phyloP scores from a whole-genome alignment of 495 filamentous ascomycete species.

The Daldinia caldariorum region DNA sequence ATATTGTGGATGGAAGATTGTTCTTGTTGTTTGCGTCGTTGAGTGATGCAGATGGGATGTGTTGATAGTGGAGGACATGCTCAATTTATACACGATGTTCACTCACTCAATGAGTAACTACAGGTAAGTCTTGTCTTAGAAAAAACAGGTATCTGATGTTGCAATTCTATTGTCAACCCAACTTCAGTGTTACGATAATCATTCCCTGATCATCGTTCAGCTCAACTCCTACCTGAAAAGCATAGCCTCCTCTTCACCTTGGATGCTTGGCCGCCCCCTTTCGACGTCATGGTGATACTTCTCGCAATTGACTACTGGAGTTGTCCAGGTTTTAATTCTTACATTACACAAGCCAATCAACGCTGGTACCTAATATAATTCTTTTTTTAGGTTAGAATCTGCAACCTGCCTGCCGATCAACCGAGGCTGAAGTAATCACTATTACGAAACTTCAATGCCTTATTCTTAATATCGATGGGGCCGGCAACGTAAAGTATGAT shows the following conservation, averaged over 20 bases:
- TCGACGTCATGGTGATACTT: background rate
- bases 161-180: background rate
- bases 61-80: background rate
- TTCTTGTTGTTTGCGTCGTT: background rate
- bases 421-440: background rate
- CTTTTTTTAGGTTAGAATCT: background rate
- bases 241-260: slow-evolving; percentile 1
- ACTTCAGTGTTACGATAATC: background rate
- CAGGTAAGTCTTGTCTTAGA: background rate
- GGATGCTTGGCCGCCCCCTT: background rate
- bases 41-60: background rate
- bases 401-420: background rate
- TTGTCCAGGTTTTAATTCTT: background rate
- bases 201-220: background rate
- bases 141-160: background rate
- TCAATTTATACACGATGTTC: background rate
- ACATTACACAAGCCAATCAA: background rate
- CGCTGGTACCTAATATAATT: background rate
- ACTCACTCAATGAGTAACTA: background rate
- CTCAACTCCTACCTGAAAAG: background rate
- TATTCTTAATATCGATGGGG: too few species aligned
- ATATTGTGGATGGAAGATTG: background rate
- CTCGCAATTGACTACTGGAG: background rate
- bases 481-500: too few species aligned
- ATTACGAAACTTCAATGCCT: too few species aligned